Percentiles rank a stretch among this genome's conserved stretches.
Evolutionary conservation across 441 rosid species (phyloP).

Genomic region (Gossypium lobatum): DNA sequence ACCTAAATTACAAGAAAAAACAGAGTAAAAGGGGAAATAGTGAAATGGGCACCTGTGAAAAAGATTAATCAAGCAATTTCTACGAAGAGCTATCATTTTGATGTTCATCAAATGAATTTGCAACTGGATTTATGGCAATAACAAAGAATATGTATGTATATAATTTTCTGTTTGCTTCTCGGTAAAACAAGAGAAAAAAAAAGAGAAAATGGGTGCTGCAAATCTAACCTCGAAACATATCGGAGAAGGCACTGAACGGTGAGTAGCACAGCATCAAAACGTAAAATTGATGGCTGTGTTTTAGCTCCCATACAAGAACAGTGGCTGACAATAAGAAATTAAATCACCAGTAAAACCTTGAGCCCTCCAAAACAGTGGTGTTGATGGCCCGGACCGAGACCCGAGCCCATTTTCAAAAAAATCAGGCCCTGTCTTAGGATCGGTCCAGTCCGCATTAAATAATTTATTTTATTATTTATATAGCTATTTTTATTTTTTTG

Average conservation of each 20-base stretch:
- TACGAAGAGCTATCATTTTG: constrained; percentile 19
- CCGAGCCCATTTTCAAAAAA: too few species aligned
- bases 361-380: too few species aligned
- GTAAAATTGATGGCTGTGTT: too few species aligned
- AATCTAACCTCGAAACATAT: constrained; percentile 5
- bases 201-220: not conserved
- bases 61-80: constrained; percentile 15
- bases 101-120: not conserved
- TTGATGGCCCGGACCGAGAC: too few species aligned
- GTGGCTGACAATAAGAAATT: too few species aligned
- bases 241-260: not conserved
- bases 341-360: too few species aligned
- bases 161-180: not conserved
- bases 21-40: not conserved
- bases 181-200: not conserved
- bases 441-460: too few species aligned
- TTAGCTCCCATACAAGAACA: too few species aligned
- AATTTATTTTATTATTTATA: too few species aligned
- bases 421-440: too few species aligned
- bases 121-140: not conserved
- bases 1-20: not conserved
- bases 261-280: not conserved
- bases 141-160: not conserved
- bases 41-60: constrained; percentile 8
- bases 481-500: too few species aligned